Evolutionary conservation across 192 early-diverging fungal genomes (phyloP).

Genomic region (Podila clonocystis): DNA sequence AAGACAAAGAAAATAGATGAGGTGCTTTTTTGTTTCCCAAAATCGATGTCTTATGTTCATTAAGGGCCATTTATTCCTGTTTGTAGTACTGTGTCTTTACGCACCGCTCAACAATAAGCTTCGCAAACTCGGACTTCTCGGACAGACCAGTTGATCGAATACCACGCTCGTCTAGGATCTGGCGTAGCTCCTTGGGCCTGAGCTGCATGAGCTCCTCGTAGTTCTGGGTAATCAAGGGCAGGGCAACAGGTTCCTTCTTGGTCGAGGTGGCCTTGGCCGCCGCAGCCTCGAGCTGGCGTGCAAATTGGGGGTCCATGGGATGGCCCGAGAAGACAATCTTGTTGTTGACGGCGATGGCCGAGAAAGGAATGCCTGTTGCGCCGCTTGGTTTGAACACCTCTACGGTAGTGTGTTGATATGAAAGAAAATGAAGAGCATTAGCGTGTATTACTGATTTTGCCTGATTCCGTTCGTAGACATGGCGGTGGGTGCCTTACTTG

Average conservation of each 20-base stretch:
- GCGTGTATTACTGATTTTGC: not conserved
- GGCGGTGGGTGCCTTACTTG: conserved; percentile 1
- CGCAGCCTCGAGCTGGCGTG: conserved; percentile 20
- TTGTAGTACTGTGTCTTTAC: conserved; percentile 48
- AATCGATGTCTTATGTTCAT: not conserved
- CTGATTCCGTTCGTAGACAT: not conserved
- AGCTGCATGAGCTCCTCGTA: conserved; percentile 60
- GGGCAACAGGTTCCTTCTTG: conserved; percentile 34
- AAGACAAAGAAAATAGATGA: too few species aligned
- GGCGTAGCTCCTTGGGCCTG: conserved; percentile 59
- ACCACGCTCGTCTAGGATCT: conserved; percentile 58
- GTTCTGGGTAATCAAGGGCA: conserved; percentile 57
- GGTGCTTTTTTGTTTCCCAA: too few species aligned
- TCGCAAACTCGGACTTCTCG: conserved; percentile 63
- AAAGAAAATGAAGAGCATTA: conserved; percentile 2
- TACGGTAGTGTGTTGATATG: not conserved
- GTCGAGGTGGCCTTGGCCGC: conserved; percentile 43
- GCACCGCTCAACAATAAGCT: conserved; percentile 53
- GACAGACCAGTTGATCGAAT: conserved; percentile 52
- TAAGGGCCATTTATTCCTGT: conserved; percentile 7
- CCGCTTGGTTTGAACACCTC: conserved; percentile 55
- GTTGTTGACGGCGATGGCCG: conserved; percentile 57
- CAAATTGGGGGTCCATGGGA: conserved; percentile 60
- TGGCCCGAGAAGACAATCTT: conserved; percentile 61
- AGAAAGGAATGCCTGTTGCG: conserved; percentile 63